phyloP scores from a whole-genome alignment of 768 basidiomycete species.

The Mycena latifolia region DNA sequence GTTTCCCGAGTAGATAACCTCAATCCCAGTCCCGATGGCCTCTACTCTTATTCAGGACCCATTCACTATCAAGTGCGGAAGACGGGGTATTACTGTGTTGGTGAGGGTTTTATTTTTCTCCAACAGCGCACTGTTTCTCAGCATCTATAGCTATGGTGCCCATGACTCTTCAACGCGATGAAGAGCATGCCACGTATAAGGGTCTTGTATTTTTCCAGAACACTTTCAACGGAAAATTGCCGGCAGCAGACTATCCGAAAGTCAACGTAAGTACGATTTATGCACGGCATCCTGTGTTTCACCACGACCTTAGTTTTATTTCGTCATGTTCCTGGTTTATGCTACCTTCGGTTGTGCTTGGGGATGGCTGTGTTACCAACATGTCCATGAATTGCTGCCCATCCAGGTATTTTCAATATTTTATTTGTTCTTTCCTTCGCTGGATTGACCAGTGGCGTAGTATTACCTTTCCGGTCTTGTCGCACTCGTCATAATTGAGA shows the following conservation, averaged over 20 bases:
- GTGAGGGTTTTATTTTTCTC: conserved; percentile 59
- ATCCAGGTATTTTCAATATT: conserved; percentile 73
- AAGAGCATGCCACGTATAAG: conserved; percentile 81
- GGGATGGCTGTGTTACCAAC: conserved; percentile 87
- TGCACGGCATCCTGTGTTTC: background rate
- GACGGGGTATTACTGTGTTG: conserved; percentile 97
- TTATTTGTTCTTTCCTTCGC: background rate
- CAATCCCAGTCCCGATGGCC: conserved; percentile 58
- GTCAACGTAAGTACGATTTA: conserved; percentile 74
- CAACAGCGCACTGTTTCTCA: conserved; percentile 7
- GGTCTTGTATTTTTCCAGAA: conserved; percentile 90
- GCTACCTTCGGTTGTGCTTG: conserved; percentile 74
- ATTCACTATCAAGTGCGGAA: conserved; percentile 87
- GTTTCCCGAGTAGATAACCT: conserved; percentile 29
- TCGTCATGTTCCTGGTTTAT: conserved; percentile 87
- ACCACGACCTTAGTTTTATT: conserved; percentile 77
- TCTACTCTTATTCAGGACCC: conserved; percentile 72
- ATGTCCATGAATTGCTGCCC: conserved; percentile 86
- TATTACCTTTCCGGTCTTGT: conserved; percentile 93
- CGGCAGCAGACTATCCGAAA: conserved; percentile 97
- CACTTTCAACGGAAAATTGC: conserved; percentile 87
- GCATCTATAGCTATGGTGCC: conserved; percentile 80
- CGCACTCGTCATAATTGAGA: conserved; percentile 90
- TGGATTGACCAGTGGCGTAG: conserved; percentile 49
- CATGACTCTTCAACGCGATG: conserved; percentile 79